phyloP scores from a whole-genome alignment of 768 basidiomycete species.

The Chiua virens region DNA sequence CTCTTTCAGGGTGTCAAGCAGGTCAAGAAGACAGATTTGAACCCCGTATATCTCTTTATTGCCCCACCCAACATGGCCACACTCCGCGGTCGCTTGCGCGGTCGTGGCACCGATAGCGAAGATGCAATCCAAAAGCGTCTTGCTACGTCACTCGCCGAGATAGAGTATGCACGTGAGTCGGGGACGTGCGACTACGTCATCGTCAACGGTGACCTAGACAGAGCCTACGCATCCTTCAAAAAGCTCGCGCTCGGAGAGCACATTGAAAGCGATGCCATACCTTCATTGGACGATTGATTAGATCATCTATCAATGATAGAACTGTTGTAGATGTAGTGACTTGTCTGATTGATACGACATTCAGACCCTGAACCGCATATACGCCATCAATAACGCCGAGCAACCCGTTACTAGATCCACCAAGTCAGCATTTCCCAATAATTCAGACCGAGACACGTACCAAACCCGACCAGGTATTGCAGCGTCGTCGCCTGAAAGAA shows the following conservation, averaged over 20 bases:
- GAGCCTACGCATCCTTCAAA: conserved; percentile 78
- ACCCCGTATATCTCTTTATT: conserved; percentile 90
- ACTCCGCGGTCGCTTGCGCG: conserved; percentile 67
- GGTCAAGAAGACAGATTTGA: conserved; percentile 78
- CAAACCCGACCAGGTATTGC: conserved; percentile 86
- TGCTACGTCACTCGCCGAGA: conserved; percentile 73
- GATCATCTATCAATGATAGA: not conserved
- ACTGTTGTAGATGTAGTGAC: not conserved
- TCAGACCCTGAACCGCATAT: conserved; percentile 65
- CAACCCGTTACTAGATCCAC: conserved; percentile 71
- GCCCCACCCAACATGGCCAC: conserved; percentile 79
- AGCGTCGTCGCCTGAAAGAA: conserved; percentile 68
- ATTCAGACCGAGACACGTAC: conserved; percentile 41
- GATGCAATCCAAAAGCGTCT: conserved; percentile 73
- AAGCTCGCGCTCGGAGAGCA: conserved; percentile 71
- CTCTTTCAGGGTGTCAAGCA: conserved; percentile 79
- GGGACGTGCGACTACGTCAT: conserved; percentile 79
- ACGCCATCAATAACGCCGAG: conserved; percentile 85
- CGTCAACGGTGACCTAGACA: conserved; percentile 86
- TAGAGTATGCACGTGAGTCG: conserved; percentile 78
- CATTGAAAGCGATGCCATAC: conserved; percentile 61
- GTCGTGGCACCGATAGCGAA: conserved; percentile 84
- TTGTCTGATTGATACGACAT: not conserved
- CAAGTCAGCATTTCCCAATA: conserved; percentile 4
- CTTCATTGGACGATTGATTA: conserved; percentile 56